Evolutionary conservation across 2,329 filamentous ascomycete genomes (phyloP).

Genomic region (Blastomyces percursus): DNA sequence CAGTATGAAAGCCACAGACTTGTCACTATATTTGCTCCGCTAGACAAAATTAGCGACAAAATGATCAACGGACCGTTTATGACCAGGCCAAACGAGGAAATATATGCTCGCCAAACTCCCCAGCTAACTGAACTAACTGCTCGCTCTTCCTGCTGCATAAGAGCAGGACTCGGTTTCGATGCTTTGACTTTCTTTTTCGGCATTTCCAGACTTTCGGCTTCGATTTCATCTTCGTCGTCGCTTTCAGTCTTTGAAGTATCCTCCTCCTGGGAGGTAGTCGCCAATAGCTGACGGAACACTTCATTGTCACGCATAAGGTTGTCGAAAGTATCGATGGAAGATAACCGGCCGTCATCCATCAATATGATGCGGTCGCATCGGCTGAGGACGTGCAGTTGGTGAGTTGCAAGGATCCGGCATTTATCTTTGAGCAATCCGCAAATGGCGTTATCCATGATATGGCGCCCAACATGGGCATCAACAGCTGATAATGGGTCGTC

Average conservation of each 20-base stretch:
- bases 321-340: conserved; percentile 78
- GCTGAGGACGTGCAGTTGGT: conserved; percentile 85
- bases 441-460: conserved; percentile 89
- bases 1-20: conserved; percentile 91
- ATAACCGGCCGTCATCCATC: conserved; percentile 77
- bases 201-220: conserved; percentile 36
- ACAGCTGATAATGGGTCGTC: conserved; percentile 51
- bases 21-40: conserved; percentile 76
- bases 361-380: conserved; percentile 86
- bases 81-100: conserved; percentile 58
- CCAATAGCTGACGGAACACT: conserved; percentile 76
- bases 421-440: conserved; percentile 79
- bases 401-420: conserved; percentile 81
- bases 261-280: conserved; percentile 58
- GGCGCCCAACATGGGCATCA: conserved; percentile 49
- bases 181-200: conserved; percentile 30
- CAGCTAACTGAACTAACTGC: conserved; percentile 68
- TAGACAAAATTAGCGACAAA: conserved; percentile 56
- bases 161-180: conserved; percentile 23
- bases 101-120: conserved; percentile 67
- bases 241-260: conserved; percentile 37
- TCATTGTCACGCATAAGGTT: conserved; percentile 70
- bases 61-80: conserved; percentile 53
- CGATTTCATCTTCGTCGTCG: conserved; percentile 40
- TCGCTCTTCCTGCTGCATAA: conserved; percentile 43